A percentile compares a stretch with the other conserved stretches of the same genome.
phyloP scores from a whole-genome alignment of 257 asterid genomes.

The Jasminum sambac region DNA sequence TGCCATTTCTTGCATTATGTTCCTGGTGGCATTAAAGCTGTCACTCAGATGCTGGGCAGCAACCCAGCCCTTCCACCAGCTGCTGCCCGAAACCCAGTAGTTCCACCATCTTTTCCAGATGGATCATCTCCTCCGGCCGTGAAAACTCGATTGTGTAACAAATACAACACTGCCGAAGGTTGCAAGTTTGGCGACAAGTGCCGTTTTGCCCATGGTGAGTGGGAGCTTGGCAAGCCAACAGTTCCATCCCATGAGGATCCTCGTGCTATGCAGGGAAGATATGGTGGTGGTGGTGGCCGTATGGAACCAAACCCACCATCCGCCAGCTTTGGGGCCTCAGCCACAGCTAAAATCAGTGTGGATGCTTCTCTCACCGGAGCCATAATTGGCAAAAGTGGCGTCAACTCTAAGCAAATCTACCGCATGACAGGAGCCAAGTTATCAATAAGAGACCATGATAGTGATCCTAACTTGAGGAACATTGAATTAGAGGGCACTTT shows the following conservation, averaged over 20 bases:
- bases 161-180: conserved; percentile 52
- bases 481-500: conserved; percentile 65
- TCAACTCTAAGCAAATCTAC: conserved; percentile 51
- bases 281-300: conserved; percentile 40
- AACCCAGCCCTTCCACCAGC: conserved; percentile 23
- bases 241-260: conserved; percentile 33
- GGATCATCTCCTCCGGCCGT: background rate
- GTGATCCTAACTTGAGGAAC: conserved; percentile 42
- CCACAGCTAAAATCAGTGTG: conserved; percentile 55
- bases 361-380: conserved; percentile 56
- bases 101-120: background rate
- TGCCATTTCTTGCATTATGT: conserved; percentile 53
- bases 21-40: conserved; percentile 38
- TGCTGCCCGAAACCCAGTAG: conserved; percentile 1
- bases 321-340: conserved; percentile 53
- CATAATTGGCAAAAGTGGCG: conserved; percentile 55
- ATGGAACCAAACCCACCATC: conserved; percentile 31
- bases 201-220: conserved; percentile 50
- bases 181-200: conserved; percentile 59
- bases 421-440: conserved; percentile 51
- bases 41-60: conserved; percentile 27
- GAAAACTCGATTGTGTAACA: conserved; percentile 38
- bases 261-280: conserved; percentile 13
- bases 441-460: conserved; percentile 49
- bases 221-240: conserved; percentile 40